These are phyloP conservation scores for Barbarea vulgaris DNA, from an alignment of 345 rosid genomes.

Conservation along the genomic window DNA sequence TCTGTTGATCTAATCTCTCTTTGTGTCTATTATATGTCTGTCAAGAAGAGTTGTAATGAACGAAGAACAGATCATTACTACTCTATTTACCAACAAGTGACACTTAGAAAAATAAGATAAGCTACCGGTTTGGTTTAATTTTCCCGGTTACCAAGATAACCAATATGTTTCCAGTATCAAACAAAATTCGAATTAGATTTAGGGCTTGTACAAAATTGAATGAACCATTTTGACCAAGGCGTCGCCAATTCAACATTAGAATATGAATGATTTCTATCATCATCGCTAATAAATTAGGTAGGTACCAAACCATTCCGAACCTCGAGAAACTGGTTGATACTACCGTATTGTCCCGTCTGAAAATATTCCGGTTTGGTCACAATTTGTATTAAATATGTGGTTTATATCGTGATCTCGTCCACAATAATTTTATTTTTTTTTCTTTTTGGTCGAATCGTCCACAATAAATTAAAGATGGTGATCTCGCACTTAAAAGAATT, in stretches of 20 bases:
- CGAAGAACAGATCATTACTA: neutral
- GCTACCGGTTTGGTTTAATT: slow-evolving; percentile 23
- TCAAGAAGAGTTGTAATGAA: neutral
- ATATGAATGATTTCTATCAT: neutral
- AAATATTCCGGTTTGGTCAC: neutral
- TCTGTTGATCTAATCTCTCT: slow-evolving; percentile 16
- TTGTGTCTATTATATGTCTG: neutral
- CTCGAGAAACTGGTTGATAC: neutral
- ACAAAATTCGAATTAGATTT: neutral
- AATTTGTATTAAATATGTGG: neutral
- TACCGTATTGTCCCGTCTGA: neutral
- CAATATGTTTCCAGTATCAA: neutral
- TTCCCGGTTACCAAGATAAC: slow-evolving; percentile 11
- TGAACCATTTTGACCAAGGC: neutral
- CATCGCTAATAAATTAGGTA: neutral
- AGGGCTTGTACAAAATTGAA: neutral
- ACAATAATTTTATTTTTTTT: too few species aligned
- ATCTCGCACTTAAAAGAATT: neutral
- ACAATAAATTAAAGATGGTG: neutral
- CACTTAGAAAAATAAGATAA: neutral
- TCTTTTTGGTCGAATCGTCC: too few species aligned
- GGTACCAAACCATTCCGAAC: neutral
- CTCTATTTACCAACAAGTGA: neutral
- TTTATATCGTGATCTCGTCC: slow-evolving; percentile 13
- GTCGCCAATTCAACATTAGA: neutral